Percentiles rank a stretch among this genome's conserved stretches.
These are phyloP conservation scores for Cladosporium halotolerans DNA, from an alignment of 2,329 filamentous ascomycete genomes.

Conservation along the genomic window DNA sequence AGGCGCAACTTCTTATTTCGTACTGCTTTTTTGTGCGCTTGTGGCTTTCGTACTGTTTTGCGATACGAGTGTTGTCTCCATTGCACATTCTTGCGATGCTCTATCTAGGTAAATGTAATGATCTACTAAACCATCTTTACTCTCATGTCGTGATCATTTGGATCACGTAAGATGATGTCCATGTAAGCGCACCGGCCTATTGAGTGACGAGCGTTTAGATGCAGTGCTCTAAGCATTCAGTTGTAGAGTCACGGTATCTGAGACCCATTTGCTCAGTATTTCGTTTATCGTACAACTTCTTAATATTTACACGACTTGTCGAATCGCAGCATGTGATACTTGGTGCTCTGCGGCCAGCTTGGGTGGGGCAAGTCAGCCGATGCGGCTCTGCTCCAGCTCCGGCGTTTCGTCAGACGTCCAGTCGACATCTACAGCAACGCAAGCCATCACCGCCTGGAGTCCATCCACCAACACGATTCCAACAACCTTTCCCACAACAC, in stretches of 20 bases:
- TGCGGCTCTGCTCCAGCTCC: background rate
- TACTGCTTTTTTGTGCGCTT: background rate
- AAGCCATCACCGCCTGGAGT: constrained; percentile 4
- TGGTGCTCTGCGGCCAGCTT: too few relatives aligned
- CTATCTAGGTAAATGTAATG: constrained; percentile 5
- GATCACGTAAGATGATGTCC: too few relatives aligned
- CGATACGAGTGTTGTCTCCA: background rate
- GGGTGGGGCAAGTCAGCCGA: background rate
- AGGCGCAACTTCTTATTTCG: background rate
- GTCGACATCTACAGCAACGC: constrained; percentile 5
- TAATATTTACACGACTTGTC: too few relatives aligned
- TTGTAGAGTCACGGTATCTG: too few relatives aligned
- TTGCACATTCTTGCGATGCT: constrained; percentile 2
- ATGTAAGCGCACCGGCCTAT: too few relatives aligned
- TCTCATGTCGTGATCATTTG: too few relatives aligned
- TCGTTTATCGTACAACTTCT: too few relatives aligned
- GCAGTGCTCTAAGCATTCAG: too few relatives aligned
- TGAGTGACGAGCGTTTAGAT: too few relatives aligned
- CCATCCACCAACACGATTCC: background rate
- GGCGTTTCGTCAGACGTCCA: constrained; percentile 7
- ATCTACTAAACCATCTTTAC: background rate
- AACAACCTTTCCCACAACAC: background rate
- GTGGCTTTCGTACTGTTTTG: background rate
- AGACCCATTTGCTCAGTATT: too few relatives aligned
- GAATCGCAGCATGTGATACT: too few relatives aligned